These are phyloP conservation scores for Mycena albidolilacea DNA, from an alignment of 768 basidiomycete genomes.

Conservation along the genomic window DNA sequence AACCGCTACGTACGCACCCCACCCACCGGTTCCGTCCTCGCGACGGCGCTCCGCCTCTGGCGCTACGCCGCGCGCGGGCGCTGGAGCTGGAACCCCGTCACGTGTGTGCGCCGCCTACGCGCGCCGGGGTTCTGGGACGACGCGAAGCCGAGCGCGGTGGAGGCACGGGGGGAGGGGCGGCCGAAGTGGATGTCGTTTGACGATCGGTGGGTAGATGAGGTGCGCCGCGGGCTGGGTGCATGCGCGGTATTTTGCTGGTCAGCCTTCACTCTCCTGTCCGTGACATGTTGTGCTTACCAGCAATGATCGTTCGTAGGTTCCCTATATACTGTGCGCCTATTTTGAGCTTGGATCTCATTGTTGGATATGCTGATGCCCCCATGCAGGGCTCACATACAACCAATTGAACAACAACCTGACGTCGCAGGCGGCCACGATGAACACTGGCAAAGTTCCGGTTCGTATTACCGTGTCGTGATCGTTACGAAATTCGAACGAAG, in stretches of 20 bases:
- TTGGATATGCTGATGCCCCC: background rate
- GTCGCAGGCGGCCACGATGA: slow-evolving; percentile 86
- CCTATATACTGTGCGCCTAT: slow-evolving; percentile 69
- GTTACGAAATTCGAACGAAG: too few relatives aligned
- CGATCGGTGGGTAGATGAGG: slow-evolving; percentile 85
- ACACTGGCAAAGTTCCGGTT: slow-evolving; percentile 20
- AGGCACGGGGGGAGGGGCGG: slow-evolving; percentile 45
- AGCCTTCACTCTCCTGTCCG: too few relatives aligned
- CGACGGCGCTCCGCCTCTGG: too few relatives aligned
- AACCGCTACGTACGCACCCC: background rate
- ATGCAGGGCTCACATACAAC: slow-evolving; percentile 80
- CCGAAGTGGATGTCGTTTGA: slow-evolving; percentile 85
- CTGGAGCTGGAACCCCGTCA: slow-evolving; percentile 71
- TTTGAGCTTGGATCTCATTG: background rate
- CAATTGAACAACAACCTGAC: slow-evolving; percentile 85
- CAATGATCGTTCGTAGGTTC: slow-evolving; percentile 50
- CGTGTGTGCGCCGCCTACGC: slow-evolving; percentile 60
- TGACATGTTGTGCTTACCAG: too few relatives aligned
- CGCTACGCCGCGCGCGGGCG: slow-evolving; percentile 59
- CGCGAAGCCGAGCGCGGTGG: slow-evolving; percentile 71
- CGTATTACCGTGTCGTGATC: too few relatives aligned
- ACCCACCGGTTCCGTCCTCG: background rate
- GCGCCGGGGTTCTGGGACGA: slow-evolving; percentile 79
- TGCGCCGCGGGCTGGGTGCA: slow-evolving; percentile 80
- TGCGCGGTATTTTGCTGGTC: slow-evolving; percentile 68